phyloP scores from a whole-genome alignment of 73 alveolate species.

The Durusdinium trenchii region DNA sequence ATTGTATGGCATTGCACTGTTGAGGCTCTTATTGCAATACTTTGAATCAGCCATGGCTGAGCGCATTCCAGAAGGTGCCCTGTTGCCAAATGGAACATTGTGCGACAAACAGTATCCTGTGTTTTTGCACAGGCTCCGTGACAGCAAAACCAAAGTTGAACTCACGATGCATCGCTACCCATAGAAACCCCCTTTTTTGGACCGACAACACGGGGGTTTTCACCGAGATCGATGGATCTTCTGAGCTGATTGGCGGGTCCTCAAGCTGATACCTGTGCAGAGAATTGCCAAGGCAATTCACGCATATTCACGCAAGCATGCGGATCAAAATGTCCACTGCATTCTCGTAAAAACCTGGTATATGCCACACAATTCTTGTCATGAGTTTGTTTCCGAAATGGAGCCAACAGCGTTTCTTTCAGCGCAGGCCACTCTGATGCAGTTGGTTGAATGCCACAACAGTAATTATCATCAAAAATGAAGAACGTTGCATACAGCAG shows the following conservation, averaged over 20 bases:
- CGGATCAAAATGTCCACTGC: neutral
- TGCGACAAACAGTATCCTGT: no score
- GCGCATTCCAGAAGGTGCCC: neutral
- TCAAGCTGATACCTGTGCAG: constrained; percentile 60
- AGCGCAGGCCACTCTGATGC: no score
- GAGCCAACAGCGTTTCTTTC: no score
- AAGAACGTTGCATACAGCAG: no score
- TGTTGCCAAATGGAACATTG: neutral
- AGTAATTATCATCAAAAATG: no score
- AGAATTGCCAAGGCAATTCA: neutral
- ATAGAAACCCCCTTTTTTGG: neutral
- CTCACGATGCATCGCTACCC: neutral
- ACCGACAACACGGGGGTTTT: neutral
- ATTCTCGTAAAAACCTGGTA: neutral
- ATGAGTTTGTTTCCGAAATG: no score
- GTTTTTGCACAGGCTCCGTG: no score
- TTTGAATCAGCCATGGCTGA: neutral
- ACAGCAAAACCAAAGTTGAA: neutral
- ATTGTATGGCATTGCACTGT: no score
- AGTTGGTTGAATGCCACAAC: no score
- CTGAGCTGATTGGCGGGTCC: neutral
- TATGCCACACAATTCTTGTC: no score
- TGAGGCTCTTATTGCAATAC: no score
- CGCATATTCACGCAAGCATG: neutral
- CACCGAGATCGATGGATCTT: no score